phyloP scores from a whole-genome alignment of 2,329 filamentous ascomycete genomes.

The Juglanconis oblonga region DNA sequence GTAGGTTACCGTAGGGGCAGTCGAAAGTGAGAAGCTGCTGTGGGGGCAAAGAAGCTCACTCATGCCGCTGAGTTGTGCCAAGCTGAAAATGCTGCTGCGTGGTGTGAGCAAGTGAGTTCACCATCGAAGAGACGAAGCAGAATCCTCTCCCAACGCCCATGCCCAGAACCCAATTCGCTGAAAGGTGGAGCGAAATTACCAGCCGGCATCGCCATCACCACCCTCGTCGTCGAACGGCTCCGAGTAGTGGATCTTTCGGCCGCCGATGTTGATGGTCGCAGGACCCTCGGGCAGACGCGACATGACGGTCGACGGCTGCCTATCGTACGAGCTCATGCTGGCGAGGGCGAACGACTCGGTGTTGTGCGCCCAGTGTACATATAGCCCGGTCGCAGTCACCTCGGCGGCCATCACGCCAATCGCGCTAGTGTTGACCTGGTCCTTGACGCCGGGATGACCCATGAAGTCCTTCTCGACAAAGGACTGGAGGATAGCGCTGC shows the following conservation, averaged over 20 bases:
- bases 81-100: not conserved
- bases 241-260: conserved; percentile 41
- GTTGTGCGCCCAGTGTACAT: conserved; percentile 93
- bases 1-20: not conserved
- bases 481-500: conserved; percentile 70
- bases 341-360: conserved; percentile 86
- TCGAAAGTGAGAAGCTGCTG: not conserved
- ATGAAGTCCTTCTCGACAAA: conserved; percentile 92
- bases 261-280: conserved; percentile 52
- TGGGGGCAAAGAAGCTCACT: not conserved
- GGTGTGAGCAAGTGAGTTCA: no score
- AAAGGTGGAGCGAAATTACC: not conserved
- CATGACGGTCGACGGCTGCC: conserved; percentile 78
- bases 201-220: not conserved
- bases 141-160: not conserved
- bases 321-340: conserved; percentile 80
- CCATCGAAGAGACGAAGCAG: not conserved
- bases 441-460: conserved; percentile 78
- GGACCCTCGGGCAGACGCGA: conserved; percentile 62
- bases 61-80: not conserved
- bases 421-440: conserved; percentile 78
- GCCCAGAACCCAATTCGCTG: not conserved
- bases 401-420: conserved; percentile 92
- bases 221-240: not conserved
- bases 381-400: conserved; percentile 71